Evolutionary conservation across 495 filamentous ascomycete genomes (phyloP).

Genomic region (Xylaria intraflava): DNA sequence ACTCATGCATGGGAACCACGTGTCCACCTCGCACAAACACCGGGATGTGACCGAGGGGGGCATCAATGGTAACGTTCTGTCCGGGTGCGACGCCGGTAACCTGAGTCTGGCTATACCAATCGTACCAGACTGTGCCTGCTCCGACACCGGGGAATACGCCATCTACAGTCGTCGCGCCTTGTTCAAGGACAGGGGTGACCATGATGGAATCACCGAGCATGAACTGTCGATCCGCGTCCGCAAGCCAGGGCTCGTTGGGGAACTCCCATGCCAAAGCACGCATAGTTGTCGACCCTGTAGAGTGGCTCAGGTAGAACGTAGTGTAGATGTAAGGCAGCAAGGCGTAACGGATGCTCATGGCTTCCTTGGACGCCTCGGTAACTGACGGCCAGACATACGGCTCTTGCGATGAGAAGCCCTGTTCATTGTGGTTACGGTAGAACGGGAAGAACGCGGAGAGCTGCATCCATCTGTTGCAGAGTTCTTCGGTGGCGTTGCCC

Average conservation of each 20-base stretch:
- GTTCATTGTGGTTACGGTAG: slow-evolving; percentile 76
- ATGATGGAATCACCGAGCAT: slow-evolving; percentile 65
- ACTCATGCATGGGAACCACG: slow-evolving; percentile 64
- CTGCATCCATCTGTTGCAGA: slow-evolving; percentile 85
- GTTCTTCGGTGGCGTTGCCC: slow-evolving; percentile 63
- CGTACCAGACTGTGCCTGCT: slow-evolving; percentile 62
- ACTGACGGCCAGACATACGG: slow-evolving; percentile 70
- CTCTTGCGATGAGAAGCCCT: slow-evolving; percentile 61
- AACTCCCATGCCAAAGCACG: slow-evolving; percentile 81
- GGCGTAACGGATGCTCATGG: slow-evolving; percentile 68
- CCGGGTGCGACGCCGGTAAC: slow-evolving; percentile 47
- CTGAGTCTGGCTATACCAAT: slow-evolving; percentile 64
- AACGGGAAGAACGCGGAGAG: slow-evolving; percentile 82
- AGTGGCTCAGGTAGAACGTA: slow-evolving; percentile 62
- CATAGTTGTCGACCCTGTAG: slow-evolving; percentile 67
- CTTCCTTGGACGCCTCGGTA: slow-evolving; percentile 55
- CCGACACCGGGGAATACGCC: slow-evolving; percentile 72
- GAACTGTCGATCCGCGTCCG: slow-evolving; percentile 66
- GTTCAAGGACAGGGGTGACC: slow-evolving; percentile 65
- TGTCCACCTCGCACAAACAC: slow-evolving; percentile 67
- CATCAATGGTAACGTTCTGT: slow-evolving; percentile 64
- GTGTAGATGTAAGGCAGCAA: slow-evolving; percentile 82
- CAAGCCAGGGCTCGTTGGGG: slow-evolving; percentile 65
- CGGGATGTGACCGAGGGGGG: slow-evolving; percentile 73
- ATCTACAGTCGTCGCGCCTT: slow-evolving; percentile 57